A percentile compares a stretch with the other conserved stretches of the same genome.
phyloP scores from a whole-genome alignment of 768 basidiomycete genomes.

The Suillus spraguei region DNA sequence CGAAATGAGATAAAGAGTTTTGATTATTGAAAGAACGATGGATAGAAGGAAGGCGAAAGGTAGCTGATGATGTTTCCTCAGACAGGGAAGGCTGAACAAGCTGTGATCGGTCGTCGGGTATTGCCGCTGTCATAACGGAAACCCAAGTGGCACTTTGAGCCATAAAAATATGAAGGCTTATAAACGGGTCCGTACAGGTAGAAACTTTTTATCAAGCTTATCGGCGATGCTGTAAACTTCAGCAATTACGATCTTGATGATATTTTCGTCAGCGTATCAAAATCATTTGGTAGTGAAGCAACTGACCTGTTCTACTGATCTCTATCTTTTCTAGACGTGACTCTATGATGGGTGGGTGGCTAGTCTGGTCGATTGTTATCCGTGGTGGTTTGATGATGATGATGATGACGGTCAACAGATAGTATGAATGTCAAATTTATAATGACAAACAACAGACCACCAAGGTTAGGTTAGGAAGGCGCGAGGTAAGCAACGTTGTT shows the following conservation, averaged over 20 bases:
- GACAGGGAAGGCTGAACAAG: conserved; percentile 35
- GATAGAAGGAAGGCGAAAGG: conserved; percentile 40
- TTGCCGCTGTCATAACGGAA: conserved; percentile 44
- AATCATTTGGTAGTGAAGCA: conserved; percentile 13
- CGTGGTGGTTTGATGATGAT: too few relatives aligned
- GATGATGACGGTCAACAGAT: not conserved
- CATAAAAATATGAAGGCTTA: conserved; percentile 29
- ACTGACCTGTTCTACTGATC: conserved; percentile 22
- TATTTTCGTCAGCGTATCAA: conserved; percentile 19
- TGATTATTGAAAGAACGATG: conserved; percentile 23
- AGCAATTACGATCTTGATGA: conserved; percentile 10
- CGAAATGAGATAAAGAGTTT: conserved; percentile 47
- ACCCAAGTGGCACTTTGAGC: conserved; percentile 42
- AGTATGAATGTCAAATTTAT: conserved; percentile 10
- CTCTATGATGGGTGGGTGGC: conserved; percentile 6
- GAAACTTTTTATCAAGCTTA: conserved; percentile 16
- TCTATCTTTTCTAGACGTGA: conserved; percentile 10
- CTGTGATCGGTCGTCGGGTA: conserved; percentile 65
- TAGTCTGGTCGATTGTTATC: not conserved
- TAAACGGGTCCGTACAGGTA: conserved; percentile 33
- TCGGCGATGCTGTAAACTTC: conserved; percentile 16
- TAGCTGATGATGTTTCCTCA: conserved; percentile 29
- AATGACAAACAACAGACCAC: conserved; percentile 3
- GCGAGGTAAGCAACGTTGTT: conserved; percentile 8
- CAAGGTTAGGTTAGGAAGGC: conserved; percentile 12